Base-by-base conservation (phyloP, 2,329 filamentous ascomycete species). In the Paradendryphiella salina region DNA sequence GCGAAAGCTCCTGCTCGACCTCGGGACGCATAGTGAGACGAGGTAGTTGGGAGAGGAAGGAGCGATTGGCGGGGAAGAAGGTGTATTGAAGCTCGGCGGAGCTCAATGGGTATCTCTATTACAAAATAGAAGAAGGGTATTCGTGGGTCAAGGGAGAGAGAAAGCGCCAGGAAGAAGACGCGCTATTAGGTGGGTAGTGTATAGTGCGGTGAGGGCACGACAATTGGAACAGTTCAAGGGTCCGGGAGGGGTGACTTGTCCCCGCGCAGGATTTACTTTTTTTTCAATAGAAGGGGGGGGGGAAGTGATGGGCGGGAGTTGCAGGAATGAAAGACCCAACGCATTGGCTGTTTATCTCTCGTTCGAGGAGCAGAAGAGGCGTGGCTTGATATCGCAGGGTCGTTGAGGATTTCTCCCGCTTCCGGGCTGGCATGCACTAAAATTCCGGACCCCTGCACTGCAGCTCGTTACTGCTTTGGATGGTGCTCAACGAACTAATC, bases 1-100 rank as follows among this genome's bases (percentile, higher is more conserved):
- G 93, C 72, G 94, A 89, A 76, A 99, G 89, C 82, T 99, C 94
- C 79, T 99, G 94, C 86, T 99, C 93, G 77, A 97, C 83, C 85
- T 99, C 94, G 76, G 94, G 94, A 82, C 90, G 90, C 93, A 97
- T 97, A 67, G 69, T 87, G 66, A 52, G 67, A 69, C 86, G 66
- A 52, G 53, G 52, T 49, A 57, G 38, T 40, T 32, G 51, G 26
- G 52, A 36, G 50, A 20, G 32, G 52, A 49, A 35, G 51, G 39
- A 38, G 47, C 28, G 37, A 39, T 23, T 32, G 41, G 23, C 20
- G 26, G 38, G 31, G 35, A 40, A 43, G 56, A 46, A 51, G 44
- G 51, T 50, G 46, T 43, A 36, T 43, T 54, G 57, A 60, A 52
- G 56, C 63, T 65, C 61, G 52, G 45, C 40, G 51, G 57, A 65